Conservation (phyloP, 2,329 filamentous ascomycete species). For the Ophiostoma angusticollis region DNA sequence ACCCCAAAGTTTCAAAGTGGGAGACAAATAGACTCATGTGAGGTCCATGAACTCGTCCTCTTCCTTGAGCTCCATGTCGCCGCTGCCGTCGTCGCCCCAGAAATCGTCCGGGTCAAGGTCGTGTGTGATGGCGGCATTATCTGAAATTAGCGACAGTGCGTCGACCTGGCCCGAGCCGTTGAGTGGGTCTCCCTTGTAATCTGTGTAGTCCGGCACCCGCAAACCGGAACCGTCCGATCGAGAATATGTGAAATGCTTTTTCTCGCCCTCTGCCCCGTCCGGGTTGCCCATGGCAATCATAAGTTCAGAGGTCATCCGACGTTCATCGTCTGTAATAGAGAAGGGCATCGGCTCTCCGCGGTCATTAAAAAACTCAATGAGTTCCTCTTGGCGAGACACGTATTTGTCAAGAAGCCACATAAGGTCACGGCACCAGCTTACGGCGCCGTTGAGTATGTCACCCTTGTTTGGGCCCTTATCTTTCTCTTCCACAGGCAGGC, state of each 20-base stretch:
- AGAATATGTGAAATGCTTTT: conserved; percentile 57
- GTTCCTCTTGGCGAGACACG: conserved; percentile 76
- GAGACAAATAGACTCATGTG: not conserved
- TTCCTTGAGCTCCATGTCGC: conserved; percentile 35
- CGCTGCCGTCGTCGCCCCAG: conserved; percentile 59
- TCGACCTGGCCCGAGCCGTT: conserved; percentile 30
- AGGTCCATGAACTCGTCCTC: conserved; percentile 16
- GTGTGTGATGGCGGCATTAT: conserved; percentile 26
- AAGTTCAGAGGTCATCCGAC: conserved; percentile 88
- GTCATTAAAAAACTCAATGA: conserved; percentile 60
- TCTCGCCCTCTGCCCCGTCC: conserved; percentile 28
- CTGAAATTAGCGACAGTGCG: conserved; percentile 21
- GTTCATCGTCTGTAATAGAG: conserved; percentile 79
- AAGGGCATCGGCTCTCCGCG: conserved; percentile 68
- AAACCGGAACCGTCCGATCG: conserved; percentile 73
- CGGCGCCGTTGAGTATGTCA: conserved; percentile 92
- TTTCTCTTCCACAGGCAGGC: conserved; percentile 87
- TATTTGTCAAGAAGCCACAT: conserved; percentile 95
- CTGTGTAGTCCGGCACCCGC: conserved; percentile 85
- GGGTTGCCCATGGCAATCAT: conserved; percentile 77
- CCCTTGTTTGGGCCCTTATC: conserved; percentile 99
- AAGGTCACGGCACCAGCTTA: conserved; percentile 92
- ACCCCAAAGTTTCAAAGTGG: not conserved
- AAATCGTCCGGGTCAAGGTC: conserved; percentile 44
- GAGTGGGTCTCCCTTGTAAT: conserved; percentile 70